A percentile compares a stretch with the other conserved stretches of the same genome.
phyloP scores from a whole-genome alignment of 2,329 filamentous ascomycete species.

The Aureobasidium sp. region DNA sequence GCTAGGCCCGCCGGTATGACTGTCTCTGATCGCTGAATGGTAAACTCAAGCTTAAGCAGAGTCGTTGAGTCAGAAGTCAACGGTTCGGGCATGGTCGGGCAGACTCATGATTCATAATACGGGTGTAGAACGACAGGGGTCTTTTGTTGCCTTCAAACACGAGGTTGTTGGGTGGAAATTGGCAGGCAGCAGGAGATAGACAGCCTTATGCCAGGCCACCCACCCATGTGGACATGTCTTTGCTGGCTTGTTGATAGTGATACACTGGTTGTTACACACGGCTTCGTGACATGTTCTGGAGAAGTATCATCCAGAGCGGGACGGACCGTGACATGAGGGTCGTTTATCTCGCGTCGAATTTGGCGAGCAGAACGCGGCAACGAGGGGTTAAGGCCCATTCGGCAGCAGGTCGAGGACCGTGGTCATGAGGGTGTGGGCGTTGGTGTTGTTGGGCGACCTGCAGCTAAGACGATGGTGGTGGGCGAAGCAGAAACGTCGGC shows the following conservation, averaged over 20 bases:
- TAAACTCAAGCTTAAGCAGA: constrained; percentile 8
- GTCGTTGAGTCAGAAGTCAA: not conserved
- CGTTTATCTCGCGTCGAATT: not conserved
- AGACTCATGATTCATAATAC: not conserved
- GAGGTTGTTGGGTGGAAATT: constrained; percentile 1
- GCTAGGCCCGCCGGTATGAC: not conserved
- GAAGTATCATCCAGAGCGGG: not conserved
- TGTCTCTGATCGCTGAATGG: not conserved
- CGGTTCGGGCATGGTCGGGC: not conserved
- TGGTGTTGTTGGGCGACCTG: not conserved
- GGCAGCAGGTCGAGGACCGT: not conserved
- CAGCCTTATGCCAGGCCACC: constrained; percentile 1
- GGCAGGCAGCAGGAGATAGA: not conserved
- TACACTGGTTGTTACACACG: constrained; percentile 2
- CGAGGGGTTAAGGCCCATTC: not conserved
- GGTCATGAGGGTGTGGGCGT: not conserved
- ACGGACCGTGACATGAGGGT: not conserved
- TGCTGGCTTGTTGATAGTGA: not conserved
- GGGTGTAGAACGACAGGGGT: not conserved
- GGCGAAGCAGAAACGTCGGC: not conserved
- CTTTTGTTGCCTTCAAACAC: not conserved
- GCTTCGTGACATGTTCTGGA: not conserved
- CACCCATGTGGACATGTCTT: not conserved
- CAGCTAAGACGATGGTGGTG: not conserved
- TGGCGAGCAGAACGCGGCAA: not conserved